These are phyloP conservation scores for Eucalyptus virginea DNA, from an alignment of 345 rosid species.

Conservation along the genomic window DNA sequence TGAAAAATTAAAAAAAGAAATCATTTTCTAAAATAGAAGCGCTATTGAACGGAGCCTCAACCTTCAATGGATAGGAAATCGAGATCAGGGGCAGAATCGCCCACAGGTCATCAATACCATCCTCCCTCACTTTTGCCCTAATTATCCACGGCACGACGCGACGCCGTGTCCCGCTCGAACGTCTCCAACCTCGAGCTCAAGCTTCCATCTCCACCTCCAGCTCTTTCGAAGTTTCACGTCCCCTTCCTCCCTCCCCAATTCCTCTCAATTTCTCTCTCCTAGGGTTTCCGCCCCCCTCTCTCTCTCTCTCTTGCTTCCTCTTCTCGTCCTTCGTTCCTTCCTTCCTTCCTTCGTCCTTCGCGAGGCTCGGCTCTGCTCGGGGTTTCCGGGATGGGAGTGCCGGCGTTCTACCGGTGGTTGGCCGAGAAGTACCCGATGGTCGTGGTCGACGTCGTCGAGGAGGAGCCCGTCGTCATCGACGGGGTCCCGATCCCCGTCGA, in stretches of 20 bases:
- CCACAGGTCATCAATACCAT: neutral
- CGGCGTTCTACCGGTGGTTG: conserved; percentile 89
- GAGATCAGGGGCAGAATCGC: neutral
- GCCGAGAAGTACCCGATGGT: conserved; percentile 80
- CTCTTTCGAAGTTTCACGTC: neutral
- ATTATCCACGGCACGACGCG: neutral
- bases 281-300: neutral
- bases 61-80: neutral
- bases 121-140: neutral
- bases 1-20: too few species aligned
- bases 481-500: conserved; percentile 68
- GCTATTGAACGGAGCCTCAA: too few species aligned
- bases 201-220: neutral
- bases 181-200: neutral
- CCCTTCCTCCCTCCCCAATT: neutral
- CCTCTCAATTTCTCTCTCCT: neutral
- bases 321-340: neutral
- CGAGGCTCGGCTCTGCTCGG: neutral
- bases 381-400: conserved; percentile 62
- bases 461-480: conserved; percentile 54
- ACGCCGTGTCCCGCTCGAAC: neutral
- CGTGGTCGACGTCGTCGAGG: conserved; percentile 77
- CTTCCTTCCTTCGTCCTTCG: neutral
- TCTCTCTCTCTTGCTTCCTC: neutral
- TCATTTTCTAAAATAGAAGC: too few species aligned